Evolutionary conservation across 768 basidiomycete species (phyloP), one percentile per base, ranked within the genome.

Genomic region (Gloeostereum incarnatum): DNA sequence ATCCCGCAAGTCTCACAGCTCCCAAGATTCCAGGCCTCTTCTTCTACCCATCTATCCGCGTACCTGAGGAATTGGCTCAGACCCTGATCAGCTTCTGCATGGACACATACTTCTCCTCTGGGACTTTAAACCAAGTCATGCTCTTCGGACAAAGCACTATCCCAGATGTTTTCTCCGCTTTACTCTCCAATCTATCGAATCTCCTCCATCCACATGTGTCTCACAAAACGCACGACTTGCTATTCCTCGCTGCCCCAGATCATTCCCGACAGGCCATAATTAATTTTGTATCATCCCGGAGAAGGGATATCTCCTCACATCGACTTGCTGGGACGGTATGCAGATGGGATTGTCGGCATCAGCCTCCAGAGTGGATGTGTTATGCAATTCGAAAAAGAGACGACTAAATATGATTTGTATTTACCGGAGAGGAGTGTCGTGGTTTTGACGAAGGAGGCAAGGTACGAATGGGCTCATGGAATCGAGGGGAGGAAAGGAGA

Each of bases 281-380:
- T 97, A 37, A 98, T 97, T 54, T 64, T 92, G 1, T 98, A 98
- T 55, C 62, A 63, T 16, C 88, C 91, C 0, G 93, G 93, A 5
- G 78, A 91, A 54, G 93, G 93, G 8, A 97, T 98, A 46, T 65
- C 78, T 0, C 73, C 88, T 0, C 93, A 97, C 48, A 72, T 98
- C 30, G 93, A 98, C 52, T 66, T 98, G 17, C 70, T 88, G 3
- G 61, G 68, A 19, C 75, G 93, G 10, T 98, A 84, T 51, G 89
- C 75, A 5, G 88, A 94, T 52, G 91, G 88, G 1, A 93, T 98
- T 37, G 65, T 97, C 17, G 89, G 89, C 6, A 73, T 94, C 37
- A 92, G 86, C 47, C 63, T 98, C 19, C 73, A 77, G 8, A 80
- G 81, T 19, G 80, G 83, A 9, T 86, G 80, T 35, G 81, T 76